Percentiles rank a stretch among this genome's conserved stretches.
phyloP scores from a whole-genome alignment of 331 rosid genomes.

The Quercus phellos region DNA sequence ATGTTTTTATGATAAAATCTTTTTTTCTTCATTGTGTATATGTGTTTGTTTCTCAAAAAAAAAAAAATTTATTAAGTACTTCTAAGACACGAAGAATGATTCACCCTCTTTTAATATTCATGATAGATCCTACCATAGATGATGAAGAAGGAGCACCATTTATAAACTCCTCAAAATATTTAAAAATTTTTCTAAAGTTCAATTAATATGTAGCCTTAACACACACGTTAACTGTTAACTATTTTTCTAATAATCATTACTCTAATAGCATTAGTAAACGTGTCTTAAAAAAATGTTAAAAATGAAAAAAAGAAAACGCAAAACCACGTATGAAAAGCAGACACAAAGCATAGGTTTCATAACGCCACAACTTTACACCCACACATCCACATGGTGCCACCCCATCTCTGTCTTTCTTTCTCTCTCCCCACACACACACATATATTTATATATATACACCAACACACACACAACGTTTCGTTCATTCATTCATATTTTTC shows the following conservation, averaged over 20 bases:
- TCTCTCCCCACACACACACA: not conserved
- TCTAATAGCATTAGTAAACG: rapidly evolving
- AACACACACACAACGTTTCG: too few species aligned
- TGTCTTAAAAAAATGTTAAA: too few species aligned
- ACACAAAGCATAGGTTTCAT: not conserved
- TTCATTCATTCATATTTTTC: not conserved
- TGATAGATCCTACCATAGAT: rapidly evolving
- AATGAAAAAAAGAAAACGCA: not conserved
- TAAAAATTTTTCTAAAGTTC: rapidly evolving
- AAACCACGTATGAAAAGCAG: constrained; percentile 4
- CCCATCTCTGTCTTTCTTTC: constrained; percentile 23
- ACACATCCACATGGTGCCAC: constrained; percentile 42
- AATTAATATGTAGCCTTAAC: too few species aligned
- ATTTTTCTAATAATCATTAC: too few species aligned
- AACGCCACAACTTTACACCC: not conserved
- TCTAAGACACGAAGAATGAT: rapidly evolving
- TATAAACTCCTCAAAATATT: rapidly evolving
- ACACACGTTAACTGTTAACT: too few species aligned
- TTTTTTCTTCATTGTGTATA: too few species aligned
- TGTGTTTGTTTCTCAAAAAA: too few species aligned
- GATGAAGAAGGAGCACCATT: rapidly evolving
- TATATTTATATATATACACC: not conserved
- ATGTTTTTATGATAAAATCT: too few species aligned
- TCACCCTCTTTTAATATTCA: rapidly evolving
- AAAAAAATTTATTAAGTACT: too few species aligned